Conservation (phyloP, 1,139 yeast species). For the Suhomyces taliae region DNA sequence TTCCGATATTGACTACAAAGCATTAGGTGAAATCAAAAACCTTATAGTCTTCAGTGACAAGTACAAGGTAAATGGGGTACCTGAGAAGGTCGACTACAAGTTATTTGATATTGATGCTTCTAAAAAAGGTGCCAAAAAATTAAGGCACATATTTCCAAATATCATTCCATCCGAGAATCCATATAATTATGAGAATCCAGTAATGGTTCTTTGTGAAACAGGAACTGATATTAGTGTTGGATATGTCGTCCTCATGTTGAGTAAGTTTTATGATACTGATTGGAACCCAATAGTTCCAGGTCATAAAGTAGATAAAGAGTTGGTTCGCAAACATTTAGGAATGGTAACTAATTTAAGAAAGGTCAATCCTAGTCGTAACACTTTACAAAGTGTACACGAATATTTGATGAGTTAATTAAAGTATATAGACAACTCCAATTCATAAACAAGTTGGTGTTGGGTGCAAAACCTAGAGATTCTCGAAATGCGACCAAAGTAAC, state of each 20-base stretch:
- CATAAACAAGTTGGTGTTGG: neutral
- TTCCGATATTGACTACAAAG: constrained; percentile 14
- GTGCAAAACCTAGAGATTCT: too few relatives aligned
- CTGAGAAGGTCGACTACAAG: constrained; percentile 16
- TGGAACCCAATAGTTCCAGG: constrained; percentile 30
- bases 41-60: constrained; percentile 29
- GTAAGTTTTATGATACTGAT: constrained; percentile 42
- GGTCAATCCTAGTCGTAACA: constrained; percentile 75
- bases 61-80: constrained; percentile 19
- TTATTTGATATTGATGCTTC: constrained; percentile 40
- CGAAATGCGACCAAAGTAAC: too few relatives aligned
- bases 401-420: constrained; percentile 24
- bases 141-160: constrained; percentile 45
- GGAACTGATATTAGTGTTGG: constrained; percentile 71
- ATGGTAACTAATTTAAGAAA: constrained; percentile 44
- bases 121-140: constrained; percentile 62
- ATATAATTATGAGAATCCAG: constrained; percentile 11
- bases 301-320: constrained; percentile 42
- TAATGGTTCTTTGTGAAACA: constrained; percentile 57
- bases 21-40: constrained; percentile 8
- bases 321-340: constrained; percentile 59
- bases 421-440: neutral
- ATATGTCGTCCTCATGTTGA: constrained; percentile 51
- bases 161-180: constrained; percentile 26
- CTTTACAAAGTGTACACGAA: constrained; percentile 64